phyloP scores from a whole-genome alignment of 164 flowering plant genomes.

The Vitis rupestris region DNA sequence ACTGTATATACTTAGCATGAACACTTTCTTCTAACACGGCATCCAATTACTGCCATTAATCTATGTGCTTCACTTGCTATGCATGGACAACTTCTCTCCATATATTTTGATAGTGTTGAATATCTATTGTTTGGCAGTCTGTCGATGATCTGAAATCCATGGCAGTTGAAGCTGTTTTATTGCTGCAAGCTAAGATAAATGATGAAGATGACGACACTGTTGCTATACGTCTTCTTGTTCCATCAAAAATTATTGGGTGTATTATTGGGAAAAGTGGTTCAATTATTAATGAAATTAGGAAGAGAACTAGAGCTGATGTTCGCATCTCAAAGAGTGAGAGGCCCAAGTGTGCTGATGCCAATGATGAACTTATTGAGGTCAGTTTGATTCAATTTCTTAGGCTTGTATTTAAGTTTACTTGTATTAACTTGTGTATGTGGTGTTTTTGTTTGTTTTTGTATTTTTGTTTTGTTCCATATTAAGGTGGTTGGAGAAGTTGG shows the following conservation, averaged over 20 bases:
- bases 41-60: too few relatives aligned
- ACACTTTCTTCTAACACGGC: too few relatives aligned
- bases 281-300: constrained; percentile 87
- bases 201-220: constrained; percentile 73
- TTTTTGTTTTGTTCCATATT: background rate
- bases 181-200: constrained; percentile 89
- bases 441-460: background rate
- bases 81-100: background rate
- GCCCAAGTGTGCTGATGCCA: constrained; percentile 56
- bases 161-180: constrained; percentile 89
- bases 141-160: constrained; percentile 76
- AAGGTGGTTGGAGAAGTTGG: constrained; percentile 76
- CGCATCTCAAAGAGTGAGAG: constrained; percentile 82
- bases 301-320: constrained; percentile 82
- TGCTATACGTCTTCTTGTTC: constrained; percentile 67
- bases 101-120: background rate
- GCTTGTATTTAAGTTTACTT: background rate
- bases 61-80: background rate
- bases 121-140: constrained; percentile 42
- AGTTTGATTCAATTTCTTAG: background rate
- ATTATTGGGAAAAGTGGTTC: constrained; percentile 91
- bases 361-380: constrained; percentile 91
- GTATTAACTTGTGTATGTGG: background rate
- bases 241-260: constrained; percentile 87
- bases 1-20: too few relatives aligned